Base-by-base conservation (phyloP, 2,329 filamentous ascomycete species). In the Fonsecaea multimorphosa region DNA sequence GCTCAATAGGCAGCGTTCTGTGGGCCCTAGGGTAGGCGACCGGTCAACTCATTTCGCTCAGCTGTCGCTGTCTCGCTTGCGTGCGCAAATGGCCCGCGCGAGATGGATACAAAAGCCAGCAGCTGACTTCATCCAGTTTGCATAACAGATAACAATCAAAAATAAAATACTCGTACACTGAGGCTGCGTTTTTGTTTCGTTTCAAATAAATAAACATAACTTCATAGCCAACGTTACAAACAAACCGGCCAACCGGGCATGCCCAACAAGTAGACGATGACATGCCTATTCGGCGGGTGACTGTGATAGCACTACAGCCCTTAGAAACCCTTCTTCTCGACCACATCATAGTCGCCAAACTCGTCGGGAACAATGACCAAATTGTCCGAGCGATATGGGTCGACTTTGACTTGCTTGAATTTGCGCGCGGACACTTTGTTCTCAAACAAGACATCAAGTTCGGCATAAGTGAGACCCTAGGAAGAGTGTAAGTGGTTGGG, bases 401-500 rank as follows among this genome's bases (percentile, higher is more conserved):
- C 74, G 65, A 79, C 76, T 36, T 71, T 65, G 34, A 75, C 76
- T 1, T 72, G 62, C 34, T 69, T 73, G 59, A 79, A 82, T 60
- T 79, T 76, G 24, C 79, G 74, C 9, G 79, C 79, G 9, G 74
- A 68, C 8, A 81, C 72, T 5, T 72, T 67, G 34, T 73, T 73
- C 67, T 80, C 78, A 66, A 82, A 82, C 44, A 82, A 73, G 54
- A 80, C 73, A 69, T 81, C 79, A 32, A 82, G 70, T 70, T 81
- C 79, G 64, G 68, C 69, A 59, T 77, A 80, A 1, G 78, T 79
- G 24, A 78, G 74, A 24, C 74, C 76, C 72, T 79, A 78, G 57
- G 8, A 19, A 51, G 1, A 34, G 4, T 27, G 59, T 67, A 29
- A 70, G 64, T 40, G 40, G 9, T n/a, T 29, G 44, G 7, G 9